Evolutionary conservation across 371 early-diverging fungal species (phyloP), one percentile per base, ranked within the genome.

Genomic region (Mucor plumbeus): DNA sequence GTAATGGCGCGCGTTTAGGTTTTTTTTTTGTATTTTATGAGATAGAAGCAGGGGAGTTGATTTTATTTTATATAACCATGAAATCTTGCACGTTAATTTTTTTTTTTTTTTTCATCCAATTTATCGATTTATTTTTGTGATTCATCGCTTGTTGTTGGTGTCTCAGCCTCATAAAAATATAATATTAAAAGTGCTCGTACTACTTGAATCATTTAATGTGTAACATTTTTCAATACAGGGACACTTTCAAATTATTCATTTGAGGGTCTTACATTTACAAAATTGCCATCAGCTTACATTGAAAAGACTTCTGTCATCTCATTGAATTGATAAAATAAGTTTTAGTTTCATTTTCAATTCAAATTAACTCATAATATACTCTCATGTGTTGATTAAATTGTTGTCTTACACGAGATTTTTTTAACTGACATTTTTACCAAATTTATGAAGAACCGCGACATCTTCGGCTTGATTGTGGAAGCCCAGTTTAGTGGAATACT

Each of bases 361-460:
- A 3, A 26, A 26, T 26, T 26, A 26, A 26, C 0, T 4, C 26
- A 19, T 10, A 13, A 21, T 26, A 53, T 21, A 21, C 31, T 14
- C 5, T 3, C 13, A 5, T 13, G 11, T 31, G 14, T 31, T 31
- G 11, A 26, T 53, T 9, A 9, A 26, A 31, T 13, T 31, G 26
- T 31, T 53, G 53, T 53, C 53, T 53, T 13, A 53, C 53, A 53
- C 14, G 53, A 53, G 14, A 31, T 14, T 13, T 31, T 26, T 21
- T n/a, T 44, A 44, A 21, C 26, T 50, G 50, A 50, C 50, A 26
- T 50, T 50, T 50, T 50, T 50, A 10, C 50, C 50, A 21, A 50
- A 50, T 50, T 50, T 21, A 50, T 50, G 50, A 50, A 50, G 50
- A 50, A 50, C 50, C 50, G 50, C 50, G 43, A n/a, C 43, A 43